These are phyloP conservation scores for Globisporangium polare DNA, from an alignment of 352 stramenopile genomes.

Conservation along the genomic window DNA sequence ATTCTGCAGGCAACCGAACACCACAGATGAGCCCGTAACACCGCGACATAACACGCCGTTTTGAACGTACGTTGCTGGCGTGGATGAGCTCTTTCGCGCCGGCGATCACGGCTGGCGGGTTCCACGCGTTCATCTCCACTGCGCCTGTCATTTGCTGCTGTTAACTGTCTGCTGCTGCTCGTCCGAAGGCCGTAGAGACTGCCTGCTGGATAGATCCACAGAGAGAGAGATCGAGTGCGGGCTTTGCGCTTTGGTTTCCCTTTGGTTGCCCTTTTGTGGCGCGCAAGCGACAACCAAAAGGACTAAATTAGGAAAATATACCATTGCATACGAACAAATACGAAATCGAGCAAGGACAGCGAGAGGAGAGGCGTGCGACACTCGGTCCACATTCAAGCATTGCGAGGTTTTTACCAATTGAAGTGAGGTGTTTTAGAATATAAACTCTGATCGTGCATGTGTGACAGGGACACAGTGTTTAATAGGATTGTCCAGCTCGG, in stretches of 20 bases:
- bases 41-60: neutral
- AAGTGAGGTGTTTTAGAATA: neutral
- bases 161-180: no score
- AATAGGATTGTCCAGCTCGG: neutral
- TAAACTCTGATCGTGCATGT: neutral
- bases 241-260: neutral
- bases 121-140: conserved; percentile 31
- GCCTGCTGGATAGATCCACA: neutral
- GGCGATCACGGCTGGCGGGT: conserved; percentile 46
- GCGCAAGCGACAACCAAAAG: neutral
- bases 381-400: neutral
- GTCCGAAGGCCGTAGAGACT: neutral
- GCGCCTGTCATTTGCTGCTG: conserved; percentile 2
- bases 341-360: no score
- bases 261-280: conserved; percentile 6
- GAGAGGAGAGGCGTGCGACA: neutral
- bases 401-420: neutral
- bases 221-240: neutral
- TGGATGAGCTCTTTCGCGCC: conserved; percentile 67
- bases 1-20: neutral
- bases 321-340: no score
- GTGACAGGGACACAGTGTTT: neutral
- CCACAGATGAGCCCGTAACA: neutral
- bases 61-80: conserved; percentile 66
- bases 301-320: no score